These are phyloP conservation scores for Trichophyton schoenleinii DNA, from an alignment of 2,329 filamentous ascomycete species.

Conservation along the genomic window DNA sequence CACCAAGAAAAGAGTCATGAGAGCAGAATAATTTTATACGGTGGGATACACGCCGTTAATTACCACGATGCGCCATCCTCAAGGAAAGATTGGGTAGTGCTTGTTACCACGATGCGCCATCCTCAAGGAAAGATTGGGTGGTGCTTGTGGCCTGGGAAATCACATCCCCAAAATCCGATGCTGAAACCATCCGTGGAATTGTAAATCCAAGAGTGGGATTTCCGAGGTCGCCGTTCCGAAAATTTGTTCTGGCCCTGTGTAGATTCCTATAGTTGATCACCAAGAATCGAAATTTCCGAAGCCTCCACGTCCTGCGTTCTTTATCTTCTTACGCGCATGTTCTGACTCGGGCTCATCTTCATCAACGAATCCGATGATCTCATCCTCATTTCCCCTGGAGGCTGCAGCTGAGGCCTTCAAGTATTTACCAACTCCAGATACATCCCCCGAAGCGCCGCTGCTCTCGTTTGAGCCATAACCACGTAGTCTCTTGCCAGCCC, in stretches of 20 bases:
- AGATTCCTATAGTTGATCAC: slow-evolving; percentile 35
- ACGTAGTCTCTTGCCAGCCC: slow-evolving; percentile 86
- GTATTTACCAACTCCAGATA: slow-evolving; percentile 63
- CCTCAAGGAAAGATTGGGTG: neutral
- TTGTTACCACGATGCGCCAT: neutral
- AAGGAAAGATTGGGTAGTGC: neutral
- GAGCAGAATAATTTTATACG: neutral
- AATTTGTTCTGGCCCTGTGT: neutral
- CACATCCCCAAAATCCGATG: too few relatives aligned
- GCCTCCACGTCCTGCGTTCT: slow-evolving; percentile 45
- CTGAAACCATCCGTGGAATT: too few relatives aligned
- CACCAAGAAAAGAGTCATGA: neutral
- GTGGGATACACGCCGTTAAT: neutral
- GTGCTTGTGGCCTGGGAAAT: too few relatives aligned
- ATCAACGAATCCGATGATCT: slow-evolving; percentile 48
- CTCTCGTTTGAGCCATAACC: slow-evolving; percentile 44
- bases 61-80: neutral
- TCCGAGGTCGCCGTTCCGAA: too few relatives aligned
- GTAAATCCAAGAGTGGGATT: too few relatives aligned
- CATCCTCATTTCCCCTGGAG: slow-evolving; percentile 35
- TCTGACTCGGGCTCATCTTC: slow-evolving; percentile 53
- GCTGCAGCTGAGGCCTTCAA: slow-evolving; percentile 46
- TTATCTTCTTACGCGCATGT: slow-evolving; percentile 69
- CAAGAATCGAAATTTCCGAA: slow-evolving; percentile 95
- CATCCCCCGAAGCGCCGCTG: slow-evolving; percentile 36